Percentiles rank a stretch among this genome's conserved stretches.
Conservation (phyloP, 495 filamentous ascomycete genomes). For the Bryoglossum gracile region DNA sequence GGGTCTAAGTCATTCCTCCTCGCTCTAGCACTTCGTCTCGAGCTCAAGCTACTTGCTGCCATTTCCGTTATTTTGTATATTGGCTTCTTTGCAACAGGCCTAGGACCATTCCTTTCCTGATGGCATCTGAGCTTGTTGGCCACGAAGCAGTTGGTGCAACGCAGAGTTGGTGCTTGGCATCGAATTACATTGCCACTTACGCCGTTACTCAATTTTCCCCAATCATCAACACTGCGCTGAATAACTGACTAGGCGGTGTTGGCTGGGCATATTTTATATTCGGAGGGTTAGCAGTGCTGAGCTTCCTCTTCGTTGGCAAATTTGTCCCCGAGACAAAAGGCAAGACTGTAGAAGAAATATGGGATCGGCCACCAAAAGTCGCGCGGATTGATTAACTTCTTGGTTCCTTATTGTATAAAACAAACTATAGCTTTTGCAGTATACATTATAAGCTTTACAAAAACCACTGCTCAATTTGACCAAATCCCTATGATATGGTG, state of each 20-base stretch:
- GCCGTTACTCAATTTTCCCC: constrained; percentile 91
- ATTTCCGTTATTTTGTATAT: constrained; percentile 79
- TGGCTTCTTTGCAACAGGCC: constrained; percentile 75
- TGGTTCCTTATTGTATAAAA: no score
- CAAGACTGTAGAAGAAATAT: no score
- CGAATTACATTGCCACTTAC: constrained; percentile 89
- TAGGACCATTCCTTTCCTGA: constrained; percentile 94
- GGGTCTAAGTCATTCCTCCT: constrained; percentile 65
- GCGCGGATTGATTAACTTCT: no score
- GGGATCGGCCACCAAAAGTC: no score
- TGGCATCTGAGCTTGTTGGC: constrained; percentile 81
- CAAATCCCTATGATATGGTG: no score
- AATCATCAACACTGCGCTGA: constrained; percentile 64
- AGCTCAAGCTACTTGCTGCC: constrained; percentile 65
- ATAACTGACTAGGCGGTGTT: constrained; percentile 48
- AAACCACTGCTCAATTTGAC: no score
- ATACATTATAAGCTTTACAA: no score
- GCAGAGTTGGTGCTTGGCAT: constrained; percentile 74
- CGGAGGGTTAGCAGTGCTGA: constrained; percentile 58
- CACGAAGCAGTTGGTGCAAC: constrained; percentile 83
- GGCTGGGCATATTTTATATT: constrained; percentile 89
- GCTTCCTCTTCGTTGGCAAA: constrained; percentile 57
- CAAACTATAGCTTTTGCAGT: no score
- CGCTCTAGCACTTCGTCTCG: constrained; percentile 64
- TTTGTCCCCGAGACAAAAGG: constrained; percentile 80